Base-by-base conservation (phyloP, 169 alveolate species). In the Hepatocystis sp. region DNA sequence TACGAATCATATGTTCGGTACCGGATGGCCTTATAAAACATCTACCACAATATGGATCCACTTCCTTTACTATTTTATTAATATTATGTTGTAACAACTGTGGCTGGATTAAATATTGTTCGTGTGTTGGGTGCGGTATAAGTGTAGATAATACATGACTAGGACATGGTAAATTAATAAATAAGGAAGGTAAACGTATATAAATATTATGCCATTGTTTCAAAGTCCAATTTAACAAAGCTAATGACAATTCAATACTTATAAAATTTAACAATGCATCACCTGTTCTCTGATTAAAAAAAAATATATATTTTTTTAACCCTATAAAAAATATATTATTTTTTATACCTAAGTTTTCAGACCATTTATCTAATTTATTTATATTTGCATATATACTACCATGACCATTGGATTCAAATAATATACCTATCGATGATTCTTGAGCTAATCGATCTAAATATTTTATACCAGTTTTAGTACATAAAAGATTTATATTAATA, bases 351-450 rank as follows among this genome's bases (percentile, higher is more conserved):
- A 61, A 51, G 4, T 27, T n/a, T 0, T 2, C 13, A 11, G 89
- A 19, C 84, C 89, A 78, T 51, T 44, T 66, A n/a, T 78, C 13
- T 30, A 78, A 60, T 17, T 63, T 15, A 1, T 49, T 23, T 42
- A 63, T 15, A 78, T 78, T 23, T n/a, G 60, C 40, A 39, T 78
- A 78, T 3, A 78, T 78, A 17, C 84, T 66, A 0, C 95, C 95
- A 52, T 92, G 95, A 2, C 95, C 95, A 71, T 92, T 92, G n/a
- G 92, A 42, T 53, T 92, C 95, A 47, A 90, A 92, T 21, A 84
- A 67, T n/a, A 92, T 63, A 0, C 93, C 85, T 11, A 92, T 53
- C 44, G 88, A 66, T 19, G 90, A 90, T 32, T 67, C 51, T 32
- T 52, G 60, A 25, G 88, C 91, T 47, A 67, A 28, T 4, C 30